Base-by-base conservation (phyloP, 352 stramenopile species). In the Phytophthora foliorum region DNA sequence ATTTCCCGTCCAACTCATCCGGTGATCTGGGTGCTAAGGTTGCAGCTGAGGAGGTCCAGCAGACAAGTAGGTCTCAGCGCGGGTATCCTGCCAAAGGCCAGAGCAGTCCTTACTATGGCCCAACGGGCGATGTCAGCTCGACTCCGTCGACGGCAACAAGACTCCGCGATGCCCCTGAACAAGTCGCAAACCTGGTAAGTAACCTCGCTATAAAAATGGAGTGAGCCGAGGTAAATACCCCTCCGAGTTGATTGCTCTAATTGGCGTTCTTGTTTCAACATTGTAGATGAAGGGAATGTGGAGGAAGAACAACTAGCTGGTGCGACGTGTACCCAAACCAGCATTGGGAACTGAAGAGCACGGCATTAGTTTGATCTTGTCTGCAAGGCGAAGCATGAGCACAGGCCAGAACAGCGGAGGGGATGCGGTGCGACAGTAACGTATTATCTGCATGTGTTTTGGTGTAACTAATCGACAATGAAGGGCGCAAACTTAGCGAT, bases 231-330 rank as follows among this genome's bases (percentile, higher is more conserved):
- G 57, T 72, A 32, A 56, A 57, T 60, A 45, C 3, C 6, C 3
- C 42, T 6, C 10, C 4, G 14, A 34, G 10, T 63, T 62, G 24
- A 59, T 57, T 41, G 56, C 31, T 49, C 36, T 53, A 57, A 66
- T 11, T 19, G 5, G 4, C 8, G 8, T 22, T 19, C 22, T 16
- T 50, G 32, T 31, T 36, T 51, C 2, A 56, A 36, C 11, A 4
- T 54, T 53, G 16, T 39, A 93, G 86, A 88, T 92, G 76, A 93
- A 93, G 69, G 85, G 85, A 53, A 88, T 93, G 73, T 92, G 86
- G 86, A 77, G 68, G 24, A 92, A 90, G 66, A 92, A 91, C 63
- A 93, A 92, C 75, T 93, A 88, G 82, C 63, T 67, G 67, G 16
- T 61, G 31, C 46, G 22, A 27, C 10, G 44, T 24, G 17, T 41